Conservation (phyloP, 1,284 basidiomycete species). For the Ganoderma resinaceum region DNA sequence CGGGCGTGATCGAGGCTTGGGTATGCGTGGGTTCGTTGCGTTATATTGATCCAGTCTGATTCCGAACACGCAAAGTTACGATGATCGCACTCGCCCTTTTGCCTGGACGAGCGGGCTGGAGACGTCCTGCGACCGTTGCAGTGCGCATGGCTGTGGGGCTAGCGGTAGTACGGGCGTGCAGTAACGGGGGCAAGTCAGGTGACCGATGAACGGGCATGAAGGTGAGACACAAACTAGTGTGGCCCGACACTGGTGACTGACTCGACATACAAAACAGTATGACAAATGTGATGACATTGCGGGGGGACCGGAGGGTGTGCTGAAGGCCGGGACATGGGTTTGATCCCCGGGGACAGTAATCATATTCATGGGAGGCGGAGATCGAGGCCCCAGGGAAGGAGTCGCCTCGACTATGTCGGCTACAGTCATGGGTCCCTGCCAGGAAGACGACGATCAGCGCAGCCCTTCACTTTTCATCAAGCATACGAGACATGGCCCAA, state of each 20-base stretch:
- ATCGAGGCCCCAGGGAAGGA: neutral
- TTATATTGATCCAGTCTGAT: slow-evolving; percentile 3
- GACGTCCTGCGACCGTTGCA: neutral
- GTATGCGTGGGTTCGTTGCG: neutral
- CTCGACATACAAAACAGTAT: neutral
- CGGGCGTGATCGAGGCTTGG: neutral
- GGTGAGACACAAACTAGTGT: neutral
- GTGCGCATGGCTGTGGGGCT: neutral
- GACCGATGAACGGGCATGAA: neutral
- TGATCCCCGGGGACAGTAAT: slow-evolving; percentile 1
- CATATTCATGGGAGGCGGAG: neutral
- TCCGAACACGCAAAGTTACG: neutral
- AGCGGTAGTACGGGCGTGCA: neutral
- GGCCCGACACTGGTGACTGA: neutral
- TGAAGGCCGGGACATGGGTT: neutral
- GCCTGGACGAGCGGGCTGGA: neutral
- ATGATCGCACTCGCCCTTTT: neutral
- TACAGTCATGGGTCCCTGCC: neutral
- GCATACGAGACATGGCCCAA: neutral
- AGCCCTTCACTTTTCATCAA: neutral
- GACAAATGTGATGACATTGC: slow-evolving; percentile 2
- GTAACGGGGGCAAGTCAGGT: neutral
- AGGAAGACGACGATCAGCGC: neutral
- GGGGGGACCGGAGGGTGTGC: neutral
- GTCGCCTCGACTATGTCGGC: neutral